These are phyloP conservation scores for Eutrema heterophyllum DNA, from an alignment of 345 rosid species.

Conservation along the genomic window DNA sequence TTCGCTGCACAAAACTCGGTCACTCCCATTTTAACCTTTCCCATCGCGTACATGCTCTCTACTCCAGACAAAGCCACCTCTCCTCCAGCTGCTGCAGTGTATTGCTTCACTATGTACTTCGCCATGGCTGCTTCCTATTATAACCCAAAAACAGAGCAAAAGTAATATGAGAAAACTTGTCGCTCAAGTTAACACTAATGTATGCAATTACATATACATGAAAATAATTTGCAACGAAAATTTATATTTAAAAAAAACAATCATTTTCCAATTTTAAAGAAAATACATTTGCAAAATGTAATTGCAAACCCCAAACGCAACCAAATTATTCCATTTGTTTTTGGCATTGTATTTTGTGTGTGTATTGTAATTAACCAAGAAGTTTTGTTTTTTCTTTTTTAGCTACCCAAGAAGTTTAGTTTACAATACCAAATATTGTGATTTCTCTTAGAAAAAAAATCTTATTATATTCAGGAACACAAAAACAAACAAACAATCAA, in stretches of 20 bases:
- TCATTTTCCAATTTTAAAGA: too few species aligned
- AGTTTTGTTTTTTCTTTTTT: too few species aligned
- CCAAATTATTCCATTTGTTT: too few species aligned
- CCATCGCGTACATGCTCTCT: conserved; percentile 39
- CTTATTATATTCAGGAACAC: neutral
- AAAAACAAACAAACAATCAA: neutral
- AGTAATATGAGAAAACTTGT: conserved; percentile 14
- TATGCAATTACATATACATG: neutral
- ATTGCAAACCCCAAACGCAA: too few species aligned
- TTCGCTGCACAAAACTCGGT: conserved; percentile 32
- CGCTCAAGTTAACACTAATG: neutral
- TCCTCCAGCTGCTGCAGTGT: conserved; percentile 36
- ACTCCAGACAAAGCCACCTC: conserved; percentile 8
- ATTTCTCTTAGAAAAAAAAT: too few species aligned
- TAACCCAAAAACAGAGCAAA: conserved; percentile 3
- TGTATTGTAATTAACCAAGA: too few species aligned
- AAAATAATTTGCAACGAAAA: neutral
- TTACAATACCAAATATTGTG: too few species aligned
- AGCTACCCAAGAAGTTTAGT: neutral
- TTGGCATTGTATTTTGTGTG: too few species aligned
- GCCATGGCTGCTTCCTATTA: conserved; percentile 37
- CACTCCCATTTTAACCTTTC: conserved; percentile 37
- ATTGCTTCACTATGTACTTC: conserved; percentile 38
- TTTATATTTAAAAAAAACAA: too few species aligned
- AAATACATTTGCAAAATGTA: too few species aligned